Conservation (phyloP, 345 rosid species). For the Combretum micranthum region DNA sequence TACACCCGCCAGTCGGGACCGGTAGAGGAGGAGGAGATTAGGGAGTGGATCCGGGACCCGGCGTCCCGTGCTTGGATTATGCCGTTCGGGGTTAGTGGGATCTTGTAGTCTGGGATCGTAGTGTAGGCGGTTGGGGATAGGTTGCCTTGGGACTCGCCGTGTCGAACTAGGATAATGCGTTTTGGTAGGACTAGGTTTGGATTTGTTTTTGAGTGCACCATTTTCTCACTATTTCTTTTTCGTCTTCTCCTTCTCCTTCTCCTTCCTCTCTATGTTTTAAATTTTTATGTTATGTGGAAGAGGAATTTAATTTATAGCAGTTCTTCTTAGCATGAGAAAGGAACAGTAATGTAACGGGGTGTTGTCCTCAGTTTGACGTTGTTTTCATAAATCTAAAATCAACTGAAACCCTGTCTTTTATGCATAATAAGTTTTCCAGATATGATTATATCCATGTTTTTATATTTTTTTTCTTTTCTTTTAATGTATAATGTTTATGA, state of each 20-base stretch:
- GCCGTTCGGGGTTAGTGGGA: constrained; percentile 63
- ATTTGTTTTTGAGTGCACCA: constrained; percentile 7
- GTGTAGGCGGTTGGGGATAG: constrained; percentile 68
- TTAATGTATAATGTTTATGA: no score
- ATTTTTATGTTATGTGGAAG: neutral
- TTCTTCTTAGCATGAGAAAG: no score
- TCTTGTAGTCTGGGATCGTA: constrained; percentile 83
- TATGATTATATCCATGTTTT: no score
- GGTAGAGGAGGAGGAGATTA: constrained; percentile 29
- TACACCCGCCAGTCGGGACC: constrained; percentile 54
- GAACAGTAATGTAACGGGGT: no score
- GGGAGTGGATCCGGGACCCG: constrained; percentile 43
- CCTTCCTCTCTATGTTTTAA: neutral
- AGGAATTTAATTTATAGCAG: no score
- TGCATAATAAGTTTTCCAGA: no score
- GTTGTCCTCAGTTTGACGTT: no score
- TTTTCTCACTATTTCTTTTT: neutral
- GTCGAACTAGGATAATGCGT: constrained; percentile 87
- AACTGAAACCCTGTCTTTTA: no score
- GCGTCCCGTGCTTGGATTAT: constrained; percentile 48
- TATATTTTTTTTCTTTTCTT: no score
- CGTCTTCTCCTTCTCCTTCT: neutral
- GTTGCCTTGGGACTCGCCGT: constrained; percentile 93
- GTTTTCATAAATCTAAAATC: no score
- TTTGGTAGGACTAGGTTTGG: constrained; percentile 40